Conservation (phyloP, 2,329 filamentous ascomycete genomes). For the Paecilomyces niveus region DNA sequence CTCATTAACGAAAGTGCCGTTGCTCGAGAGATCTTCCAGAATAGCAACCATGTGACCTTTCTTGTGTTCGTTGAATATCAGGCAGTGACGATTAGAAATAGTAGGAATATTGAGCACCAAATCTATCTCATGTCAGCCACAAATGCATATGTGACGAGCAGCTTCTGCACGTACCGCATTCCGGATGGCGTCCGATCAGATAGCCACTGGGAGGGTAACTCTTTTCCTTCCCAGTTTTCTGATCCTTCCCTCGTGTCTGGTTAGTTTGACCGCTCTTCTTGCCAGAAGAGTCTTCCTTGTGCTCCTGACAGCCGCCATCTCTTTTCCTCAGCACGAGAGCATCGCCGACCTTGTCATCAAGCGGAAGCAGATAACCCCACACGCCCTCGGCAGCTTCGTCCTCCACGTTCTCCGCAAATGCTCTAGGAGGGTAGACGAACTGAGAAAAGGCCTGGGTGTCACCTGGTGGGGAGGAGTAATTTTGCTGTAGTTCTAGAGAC, state of each 20-base stretch:
- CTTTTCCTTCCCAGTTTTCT: constrained; percentile 48
- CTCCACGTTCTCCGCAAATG: constrained; percentile 72
- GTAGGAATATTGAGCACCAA: constrained; percentile 67
- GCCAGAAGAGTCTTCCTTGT: constrained; percentile 30
- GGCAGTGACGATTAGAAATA: constrained; percentile 71
- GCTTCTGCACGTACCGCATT: constrained; percentile 64
- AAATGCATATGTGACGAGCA: background rate
- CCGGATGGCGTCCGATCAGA: constrained; percentile 82
- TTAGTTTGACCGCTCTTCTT: constrained; percentile 31
- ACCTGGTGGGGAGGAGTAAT: constrained; percentile 58
- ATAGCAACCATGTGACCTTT: constrained; percentile 59
- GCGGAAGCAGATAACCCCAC: constrained; percentile 89
- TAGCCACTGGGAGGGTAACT: constrained; percentile 71
- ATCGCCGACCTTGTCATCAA: constrained; percentile 64
- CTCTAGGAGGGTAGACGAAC: constrained; percentile 63
- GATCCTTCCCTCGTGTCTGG: constrained; percentile 48
- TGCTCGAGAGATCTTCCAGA: constrained; percentile 87
- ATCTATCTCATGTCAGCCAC: constrained; percentile 43
- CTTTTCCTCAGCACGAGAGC: constrained; percentile 69
- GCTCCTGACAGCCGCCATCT: constrained; percentile 54
- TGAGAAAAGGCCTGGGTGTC: constrained; percentile 79
- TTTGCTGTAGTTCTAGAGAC: constrained; percentile 31
- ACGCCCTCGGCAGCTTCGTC: constrained; percentile 80
- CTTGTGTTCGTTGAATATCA: constrained; percentile 49
- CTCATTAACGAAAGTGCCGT: constrained; percentile 95